A percentile compares a stretch with the other conserved stretches of the same genome.
Conservation (phyloP, 2,329 filamentous ascomycete genomes). For the Sporothrix variecibatus region DNA sequence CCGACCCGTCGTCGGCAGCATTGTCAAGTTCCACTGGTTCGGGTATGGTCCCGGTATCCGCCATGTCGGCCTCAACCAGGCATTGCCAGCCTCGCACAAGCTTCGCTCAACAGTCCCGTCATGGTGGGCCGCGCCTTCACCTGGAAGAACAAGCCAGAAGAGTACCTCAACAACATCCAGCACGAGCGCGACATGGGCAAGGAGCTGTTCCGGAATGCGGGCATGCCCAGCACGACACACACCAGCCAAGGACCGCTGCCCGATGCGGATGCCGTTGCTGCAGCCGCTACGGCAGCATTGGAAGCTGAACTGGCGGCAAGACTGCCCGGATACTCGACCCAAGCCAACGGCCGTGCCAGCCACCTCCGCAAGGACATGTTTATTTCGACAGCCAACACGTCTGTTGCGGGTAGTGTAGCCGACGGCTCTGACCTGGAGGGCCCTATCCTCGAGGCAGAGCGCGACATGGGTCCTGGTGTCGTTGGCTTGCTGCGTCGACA, state of each 20-base stretch:
- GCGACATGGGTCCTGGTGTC: slow-evolving; percentile 40
- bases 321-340: neutral
- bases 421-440: slow-evolving; percentile 62
- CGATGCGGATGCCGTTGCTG: slow-evolving; percentile 26
- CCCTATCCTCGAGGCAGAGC: slow-evolving; percentile 52
- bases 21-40: slow-evolving; percentile 30
- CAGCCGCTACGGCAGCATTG: slow-evolving; percentile 17
- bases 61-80: slow-evolving; percentile 33
- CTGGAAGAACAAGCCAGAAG: slow-evolving; percentile 65
- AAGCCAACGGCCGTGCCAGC: slow-evolving; percentile 36
- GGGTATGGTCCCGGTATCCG: slow-evolving; percentile 29
- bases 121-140: slow-evolving; percentile 56
- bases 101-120: slow-evolving; percentile 45
- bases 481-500: slow-evolving; percentile 63
- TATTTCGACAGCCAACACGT: slow-evolving; percentile 50
- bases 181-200: slow-evolving; percentile 34
- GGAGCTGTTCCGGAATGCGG: neutral
- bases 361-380: slow-evolving; percentile 48
- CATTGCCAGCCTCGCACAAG: slow-evolving; percentile 42
- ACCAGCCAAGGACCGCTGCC: neutral
- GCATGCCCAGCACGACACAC: neutral
- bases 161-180: slow-evolving; percentile 52
- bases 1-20: slow-evolving; percentile 33
- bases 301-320: slow-evolving; percentile 16
- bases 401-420: slow-evolving; percentile 59